phyloP scores from a whole-genome alignment of 192 early-diverging fungal genomes.

The Martensiomyces pterosporus region DNA sequence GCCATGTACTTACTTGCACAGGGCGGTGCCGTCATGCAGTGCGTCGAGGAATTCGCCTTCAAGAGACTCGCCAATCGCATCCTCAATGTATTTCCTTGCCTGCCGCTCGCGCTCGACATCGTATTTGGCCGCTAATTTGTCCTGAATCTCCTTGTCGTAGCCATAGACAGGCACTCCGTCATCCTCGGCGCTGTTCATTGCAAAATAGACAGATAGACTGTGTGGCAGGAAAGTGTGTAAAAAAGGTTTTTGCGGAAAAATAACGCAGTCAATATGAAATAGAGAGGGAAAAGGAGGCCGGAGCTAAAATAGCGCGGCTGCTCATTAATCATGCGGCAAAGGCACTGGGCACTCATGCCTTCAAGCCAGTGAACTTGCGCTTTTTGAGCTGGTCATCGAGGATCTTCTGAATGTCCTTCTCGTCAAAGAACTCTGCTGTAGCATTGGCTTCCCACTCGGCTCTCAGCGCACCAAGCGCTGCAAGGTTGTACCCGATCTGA shows the following conservation, averaged over 20 bases:
- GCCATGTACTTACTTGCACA: too few relatives aligned
- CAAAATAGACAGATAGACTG: neutral
- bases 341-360: constrained; percentile 13
- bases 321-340: too few relatives aligned
- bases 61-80: constrained; percentile 54
- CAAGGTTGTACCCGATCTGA: constrained; percentile 84
- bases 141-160: constrained; percentile 50
- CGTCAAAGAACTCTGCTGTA: constrained; percentile 71
- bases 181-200: neutral
- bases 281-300: too few relatives aligned
- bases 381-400: constrained; percentile 59
- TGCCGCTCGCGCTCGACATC: constrained; percentile 46
- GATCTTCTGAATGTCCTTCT: constrained; percentile 53
- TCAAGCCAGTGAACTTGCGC: constrained; percentile 63
- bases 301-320: too few relatives aligned
- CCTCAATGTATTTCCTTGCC: constrained; percentile 63
- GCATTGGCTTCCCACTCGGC: constrained; percentile 73
- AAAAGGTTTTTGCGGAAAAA: neutral
- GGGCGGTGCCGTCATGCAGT: constrained; percentile 70
- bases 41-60: constrained; percentile 57
- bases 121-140: constrained; percentile 27
- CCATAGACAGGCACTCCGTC: constrained; percentile 45
- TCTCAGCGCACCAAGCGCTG: constrained; percentile 71
- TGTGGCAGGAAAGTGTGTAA: neutral
- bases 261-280: too few relatives aligned